Percentiles rank a stretch among this genome's conserved stretches.
These are phyloP conservation scores for Hemisphaericaspora lyxosophila DNA, from an alignment of 1,139 yeast species.

Conservation along the genomic window DNA sequence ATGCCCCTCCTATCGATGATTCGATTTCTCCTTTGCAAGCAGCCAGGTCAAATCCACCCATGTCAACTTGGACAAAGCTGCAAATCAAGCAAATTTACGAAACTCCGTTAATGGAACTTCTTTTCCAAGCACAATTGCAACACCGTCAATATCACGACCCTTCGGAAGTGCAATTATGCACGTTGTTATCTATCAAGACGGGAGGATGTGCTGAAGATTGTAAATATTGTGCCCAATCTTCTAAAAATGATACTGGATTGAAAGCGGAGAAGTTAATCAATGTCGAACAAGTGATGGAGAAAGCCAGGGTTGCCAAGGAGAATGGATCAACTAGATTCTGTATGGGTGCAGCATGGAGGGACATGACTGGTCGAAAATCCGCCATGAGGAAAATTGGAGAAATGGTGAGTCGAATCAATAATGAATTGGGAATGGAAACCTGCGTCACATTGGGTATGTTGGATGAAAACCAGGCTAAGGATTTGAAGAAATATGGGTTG, in stretches of 20 bases:
- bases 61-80: constrained; percentile 57
- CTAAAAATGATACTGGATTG: constrained; percentile 65
- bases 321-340: constrained; percentile 80
- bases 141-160: constrained; percentile 72
- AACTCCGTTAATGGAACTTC: constrained; percentile 65
- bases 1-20: background rate
- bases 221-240: constrained; percentile 76
- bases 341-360: constrained; percentile 90
- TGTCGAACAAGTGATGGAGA: constrained; percentile 60
- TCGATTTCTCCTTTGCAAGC: constrained; percentile 9
- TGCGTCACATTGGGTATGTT: constrained; percentile 85
- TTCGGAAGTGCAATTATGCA: constrained; percentile 69
- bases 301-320: constrained; percentile 62
- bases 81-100: constrained; percentile 61
- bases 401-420: constrained; percentile 64
- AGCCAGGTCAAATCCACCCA: constrained; percentile 27
- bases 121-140: constrained; percentile 60
- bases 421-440: constrained; percentile 66
- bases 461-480: constrained; percentile 57
- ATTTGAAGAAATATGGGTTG: constrained; percentile 64
- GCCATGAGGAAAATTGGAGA: constrained; percentile 61
- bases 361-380: constrained; percentile 74
- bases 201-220: constrained; percentile 87
- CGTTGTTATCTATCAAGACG: constrained; percentile 69
- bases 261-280: constrained; percentile 65